Base-by-base conservation (phyloP, 176 grass and related monocot species). In the Eragrostis curvula region DNA sequence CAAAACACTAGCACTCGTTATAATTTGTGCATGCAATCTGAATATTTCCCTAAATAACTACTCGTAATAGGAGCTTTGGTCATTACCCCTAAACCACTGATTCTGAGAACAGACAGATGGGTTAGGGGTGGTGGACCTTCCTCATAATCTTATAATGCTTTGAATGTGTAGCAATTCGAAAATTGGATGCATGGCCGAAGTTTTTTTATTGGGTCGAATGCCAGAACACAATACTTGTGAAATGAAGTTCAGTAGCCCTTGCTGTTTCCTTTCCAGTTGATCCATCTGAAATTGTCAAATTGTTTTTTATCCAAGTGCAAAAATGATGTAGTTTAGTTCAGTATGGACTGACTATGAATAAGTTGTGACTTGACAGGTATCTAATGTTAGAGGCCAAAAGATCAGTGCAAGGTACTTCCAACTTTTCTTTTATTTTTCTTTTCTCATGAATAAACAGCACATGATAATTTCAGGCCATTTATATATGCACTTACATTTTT, bases 341-440 rank as follows among this genome's bases (percentile, higher is more conserved):
- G n/a, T n/a, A 55, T 65, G 67, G n/a, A 46, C 57, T 79, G 43
- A 80, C 20, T 48, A 45, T 71, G 74, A 68, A 17, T 21, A 82
- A 77, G 8, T n/a, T 77, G 11, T 55, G 66, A 82, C 55, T 87
- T 83, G 68, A 82, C 66, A 87, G 86, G 79, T 70, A 55, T 53
- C 36, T 71, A 25, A 13, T 86, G 25, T 83, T 78, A 83, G 70
- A 70, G 63, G 20, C 18, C 77, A 81, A 75, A 76, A 39, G 0
- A 64, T 43, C 76, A 46, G 64, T 70, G 12, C 52, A 47, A 89
- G 77, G 87, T 89, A 85, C 30, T 70, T 51, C 17, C 17, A 79
- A 9, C 44, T 36, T 36, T 36, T 36, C 32, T 36, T 36, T 36
- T 36, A 36, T 36, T 14, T 18, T 47, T 11, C 3, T 51, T 69